Conservation (phyloP, 352 stramenopile genomes). For the Lagenidium giganteum region DNA sequence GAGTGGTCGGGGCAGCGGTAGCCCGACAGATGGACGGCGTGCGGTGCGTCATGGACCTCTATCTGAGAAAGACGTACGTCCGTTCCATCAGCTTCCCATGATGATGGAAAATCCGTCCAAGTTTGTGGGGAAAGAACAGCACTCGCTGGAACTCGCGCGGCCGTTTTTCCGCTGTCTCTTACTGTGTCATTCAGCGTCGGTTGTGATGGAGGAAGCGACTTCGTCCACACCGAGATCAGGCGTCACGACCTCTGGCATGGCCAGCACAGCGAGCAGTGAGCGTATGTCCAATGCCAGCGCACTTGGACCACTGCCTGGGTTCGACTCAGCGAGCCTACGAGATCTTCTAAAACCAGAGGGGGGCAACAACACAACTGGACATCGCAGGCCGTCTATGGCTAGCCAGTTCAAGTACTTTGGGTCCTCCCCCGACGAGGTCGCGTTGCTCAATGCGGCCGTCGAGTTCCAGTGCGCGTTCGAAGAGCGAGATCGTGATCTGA, state of each 20-base stretch:
- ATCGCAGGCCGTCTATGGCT: constrained; percentile 18
- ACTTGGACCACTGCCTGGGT: constrained; percentile 14
- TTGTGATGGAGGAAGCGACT: constrained; percentile 39
- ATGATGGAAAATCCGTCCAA: constrained; percentile 56
- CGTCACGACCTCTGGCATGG: background rate
- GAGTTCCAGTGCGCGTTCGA: constrained; percentile 83
- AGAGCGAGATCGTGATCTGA: constrained; percentile 66
- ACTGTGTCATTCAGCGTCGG: constrained; percentile 75
- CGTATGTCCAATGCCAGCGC: constrained; percentile 19
- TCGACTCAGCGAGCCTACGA: background rate
- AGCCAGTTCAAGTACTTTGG: constrained; percentile 56
- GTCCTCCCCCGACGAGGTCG: constrained; percentile 81
- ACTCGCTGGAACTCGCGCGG: constrained; percentile 49
- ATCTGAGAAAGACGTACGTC: constrained; percentile 63
- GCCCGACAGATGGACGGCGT: constrained; percentile 17
- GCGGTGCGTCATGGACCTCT: constrained; percentile 38
- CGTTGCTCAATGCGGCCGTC: constrained; percentile 64
- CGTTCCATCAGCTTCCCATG: constrained; percentile 59
- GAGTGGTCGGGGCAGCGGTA: constrained; percentile 6
- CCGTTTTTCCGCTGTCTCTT: constrained; percentile 80
- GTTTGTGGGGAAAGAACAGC: constrained; percentile 41
- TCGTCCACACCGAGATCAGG: constrained; percentile 4
- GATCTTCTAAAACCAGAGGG: constrained; percentile 3
- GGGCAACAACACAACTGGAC: background rate
- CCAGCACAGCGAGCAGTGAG: constrained; percentile 10